These are phyloP conservation scores for Odontarrhena argentea DNA, from an alignment of 345 rosid genomes.

Conservation along the genomic window DNA sequence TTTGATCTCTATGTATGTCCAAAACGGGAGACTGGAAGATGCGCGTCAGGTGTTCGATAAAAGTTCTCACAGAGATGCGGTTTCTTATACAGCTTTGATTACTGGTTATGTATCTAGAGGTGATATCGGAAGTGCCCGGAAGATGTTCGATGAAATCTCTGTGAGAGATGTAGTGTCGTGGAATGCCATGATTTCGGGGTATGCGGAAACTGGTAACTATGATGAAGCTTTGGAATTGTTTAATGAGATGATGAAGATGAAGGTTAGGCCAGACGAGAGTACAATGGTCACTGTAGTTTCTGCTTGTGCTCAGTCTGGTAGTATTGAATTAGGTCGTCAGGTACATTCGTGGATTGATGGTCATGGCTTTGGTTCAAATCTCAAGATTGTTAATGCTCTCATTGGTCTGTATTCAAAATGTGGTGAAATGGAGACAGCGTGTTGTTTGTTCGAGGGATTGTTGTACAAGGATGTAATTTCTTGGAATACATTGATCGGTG, in stretches of 20 bases:
- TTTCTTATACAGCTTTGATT: constrained; percentile 67
- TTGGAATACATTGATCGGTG: constrained; percentile 71
- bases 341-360: constrained; percentile 53
- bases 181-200: constrained; percentile 46
- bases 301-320: constrained; percentile 65
- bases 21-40: constrained; percentile 27
- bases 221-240: constrained; percentile 58
- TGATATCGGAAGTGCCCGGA: constrained; percentile 43
- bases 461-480: constrained; percentile 56
- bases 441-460: constrained; percentile 48
- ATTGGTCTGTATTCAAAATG: constrained; percentile 74
- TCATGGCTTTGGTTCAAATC: constrained; percentile 47
- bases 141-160: constrained; percentile 68
- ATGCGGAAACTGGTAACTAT: constrained; percentile 45
- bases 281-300: constrained; percentile 66
- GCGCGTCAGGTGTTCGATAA: constrained; percentile 57
- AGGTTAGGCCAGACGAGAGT: constrained; percentile 56
- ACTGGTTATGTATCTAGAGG: constrained; percentile 49
- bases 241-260: constrained; percentile 51
- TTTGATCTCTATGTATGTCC: constrained; percentile 65
- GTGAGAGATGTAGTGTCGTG: constrained; percentile 44
- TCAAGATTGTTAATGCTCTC: constrained; percentile 56
- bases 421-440: constrained; percentile 51
- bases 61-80: constrained; percentile 55
- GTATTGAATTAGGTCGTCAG: constrained; percentile 55